Conservation (phyloP, 1,284 basidiomycete species). For the Microbotryum saponariae region DNA sequence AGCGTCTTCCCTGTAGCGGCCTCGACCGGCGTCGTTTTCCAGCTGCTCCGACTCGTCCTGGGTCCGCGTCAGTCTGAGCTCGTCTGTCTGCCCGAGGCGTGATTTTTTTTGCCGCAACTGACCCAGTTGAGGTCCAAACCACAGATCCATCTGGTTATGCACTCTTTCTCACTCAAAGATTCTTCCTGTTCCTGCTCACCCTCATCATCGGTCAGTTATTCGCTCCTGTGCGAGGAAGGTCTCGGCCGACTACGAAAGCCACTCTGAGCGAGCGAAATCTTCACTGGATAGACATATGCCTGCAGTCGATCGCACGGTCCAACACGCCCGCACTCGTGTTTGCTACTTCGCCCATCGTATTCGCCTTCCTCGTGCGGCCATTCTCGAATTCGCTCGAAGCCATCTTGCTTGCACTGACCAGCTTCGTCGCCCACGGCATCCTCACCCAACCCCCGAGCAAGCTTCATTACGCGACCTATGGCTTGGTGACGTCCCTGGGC, state of each 20-base stretch:
- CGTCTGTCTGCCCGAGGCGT: not conserved
- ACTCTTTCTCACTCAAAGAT: constrained; percentile 29
- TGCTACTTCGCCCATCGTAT: constrained; percentile 33
- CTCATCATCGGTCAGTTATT: constrained; percentile 24
- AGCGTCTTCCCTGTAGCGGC: constrained; percentile 33
- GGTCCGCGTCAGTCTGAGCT: constrained; percentile 7
- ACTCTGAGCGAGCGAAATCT: no score
- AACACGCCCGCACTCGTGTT: constrained; percentile 19
- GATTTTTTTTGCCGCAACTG: not conserved
- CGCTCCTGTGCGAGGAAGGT: not conserved
- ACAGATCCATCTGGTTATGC: constrained; percentile 15
- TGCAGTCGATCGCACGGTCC: not conserved
- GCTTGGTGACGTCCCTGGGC: constrained; percentile 17
- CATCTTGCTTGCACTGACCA: constrained; percentile 23
- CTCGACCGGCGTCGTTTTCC: constrained; percentile 24
- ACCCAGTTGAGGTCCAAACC: not conserved
- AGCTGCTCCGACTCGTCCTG: constrained; percentile 4
- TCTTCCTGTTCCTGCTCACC: constrained; percentile 22
- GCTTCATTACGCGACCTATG: not conserved
- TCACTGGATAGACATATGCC: not conserved
- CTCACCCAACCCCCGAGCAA: not conserved
- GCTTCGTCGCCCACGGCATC: constrained; percentile 6
- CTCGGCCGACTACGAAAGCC: not conserved
- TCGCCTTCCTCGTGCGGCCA: constrained; percentile 38
- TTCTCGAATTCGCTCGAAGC: constrained; percentile 41